Percentiles rank a stretch among this genome's conserved stretches.
Evolutionary conservation across 2,329 filamentous ascomycete species (phyloP).

Genomic region (Fusarium acutatum): DNA sequence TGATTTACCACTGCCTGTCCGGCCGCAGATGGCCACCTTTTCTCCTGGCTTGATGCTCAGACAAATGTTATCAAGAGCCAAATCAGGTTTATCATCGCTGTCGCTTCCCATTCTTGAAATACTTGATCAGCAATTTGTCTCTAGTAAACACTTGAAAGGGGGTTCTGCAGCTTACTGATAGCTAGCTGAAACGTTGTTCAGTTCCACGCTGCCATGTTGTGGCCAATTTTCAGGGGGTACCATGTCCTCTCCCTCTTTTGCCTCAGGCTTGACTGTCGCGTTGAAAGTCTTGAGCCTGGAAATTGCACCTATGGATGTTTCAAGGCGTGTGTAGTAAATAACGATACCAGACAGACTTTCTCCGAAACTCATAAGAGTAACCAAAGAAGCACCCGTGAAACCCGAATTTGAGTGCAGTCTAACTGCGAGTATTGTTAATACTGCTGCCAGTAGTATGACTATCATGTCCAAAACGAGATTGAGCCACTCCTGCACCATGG

Average conservation of each 20-base stretch:
- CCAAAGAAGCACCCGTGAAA: conserved; percentile 50
- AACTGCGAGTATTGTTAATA: conserved; percentile 58
- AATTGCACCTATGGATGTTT: conserved; percentile 38
- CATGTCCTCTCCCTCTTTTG: conserved; percentile 28
- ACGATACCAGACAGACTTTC: conserved; percentile 31
- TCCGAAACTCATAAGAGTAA: conserved; percentile 49
- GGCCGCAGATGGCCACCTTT: conserved; percentile 49
- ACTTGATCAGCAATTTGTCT: conserved; percentile 19
- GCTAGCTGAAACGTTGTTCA: conserved; percentile 45
- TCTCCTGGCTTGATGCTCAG: conserved; percentile 44
- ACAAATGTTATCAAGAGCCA: conserved; percentile 40
- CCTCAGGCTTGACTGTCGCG: conserved; percentile 34
- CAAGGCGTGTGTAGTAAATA: conserved; percentile 27
- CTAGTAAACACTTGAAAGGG: neutral
- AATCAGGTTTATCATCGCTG: neutral
- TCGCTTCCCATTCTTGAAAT: neutral
- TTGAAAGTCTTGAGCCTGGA: conserved; percentile 32
- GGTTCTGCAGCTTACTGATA: conserved; percentile 41
- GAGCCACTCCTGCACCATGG: conserved; percentile 67
- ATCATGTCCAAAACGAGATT: conserved; percentile 59
- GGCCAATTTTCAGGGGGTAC: conserved; percentile 44
- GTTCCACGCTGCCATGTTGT: conserved; percentile 39
- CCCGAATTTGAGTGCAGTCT: conserved; percentile 47
- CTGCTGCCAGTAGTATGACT: conserved; percentile 57
- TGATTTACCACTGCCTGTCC: conserved; percentile 55